Evolutionary conservation across 2,329 filamentous ascomycete genomes (phyloP), one percentile per base, ranked within the genome.

Genomic region (Colletotrichum musae): DNA sequence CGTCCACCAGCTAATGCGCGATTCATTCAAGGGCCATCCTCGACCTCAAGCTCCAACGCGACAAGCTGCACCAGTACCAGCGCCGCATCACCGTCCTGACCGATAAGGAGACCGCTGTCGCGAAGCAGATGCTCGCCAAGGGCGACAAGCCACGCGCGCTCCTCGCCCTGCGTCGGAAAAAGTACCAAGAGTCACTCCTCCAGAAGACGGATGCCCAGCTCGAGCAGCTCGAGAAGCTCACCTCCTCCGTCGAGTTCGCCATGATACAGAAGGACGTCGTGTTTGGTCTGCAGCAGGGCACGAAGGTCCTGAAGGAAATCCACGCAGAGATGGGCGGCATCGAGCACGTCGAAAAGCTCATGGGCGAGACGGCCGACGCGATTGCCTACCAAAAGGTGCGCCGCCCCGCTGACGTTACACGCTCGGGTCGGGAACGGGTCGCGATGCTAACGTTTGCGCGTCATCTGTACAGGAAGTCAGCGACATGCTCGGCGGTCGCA

Each of bases 21-120:
- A 13, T 41, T 21, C 47, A 12, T 21, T n/a, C 78, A 36, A 98
- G 95, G 84, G 95, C 95, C 70, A 98, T 98, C 82, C 92, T 98
- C 77, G 95, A 98, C 83, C 93, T 98, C 84, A 98, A 98, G 85
- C 94, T 91, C 82, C 95, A 98, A 84, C 95, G 96, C 80, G 96
- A 99, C 86, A 97, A 94, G 81, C 91, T 99, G 4, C 95, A 97
- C 77, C 94, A 97, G 80, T 98, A 98, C 84, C 95, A 98, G 82
- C 92, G 93, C 77, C 93, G 93, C 76, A 96, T 99, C 78, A 92
- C 91, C 43, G 87, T 93, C 59, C 89, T 99, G 45, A 98, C 95
- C 6, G 89, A 92, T 77, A 92, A 92, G 73, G 95, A 99, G 83
- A 97, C 93, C 57, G 92, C 91, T 53, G 92, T 97, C 67, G 95